Evolutionary conservation across 768 basidiomycete species (phyloP).

Genomic region (Kwoniella mangroviensis): DNA sequence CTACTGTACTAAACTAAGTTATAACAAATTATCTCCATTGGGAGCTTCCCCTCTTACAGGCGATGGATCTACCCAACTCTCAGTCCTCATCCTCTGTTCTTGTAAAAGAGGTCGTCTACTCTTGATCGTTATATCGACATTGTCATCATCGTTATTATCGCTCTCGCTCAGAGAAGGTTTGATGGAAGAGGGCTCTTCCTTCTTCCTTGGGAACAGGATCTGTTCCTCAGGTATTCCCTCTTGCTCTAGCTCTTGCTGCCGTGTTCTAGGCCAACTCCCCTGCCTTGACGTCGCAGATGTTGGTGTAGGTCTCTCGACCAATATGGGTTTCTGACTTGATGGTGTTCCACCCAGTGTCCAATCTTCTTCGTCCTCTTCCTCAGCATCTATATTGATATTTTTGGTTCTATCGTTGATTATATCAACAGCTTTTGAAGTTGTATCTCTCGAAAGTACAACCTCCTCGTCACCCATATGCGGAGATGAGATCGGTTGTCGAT

Average conservation of each 20-base stretch:
- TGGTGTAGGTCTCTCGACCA: slow-evolving; percentile 15
- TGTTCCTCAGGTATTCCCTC: not conserved
- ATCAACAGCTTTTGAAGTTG: slow-evolving; percentile 22
- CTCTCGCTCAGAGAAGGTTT: not conserved
- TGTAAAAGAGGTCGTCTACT: slow-evolving; percentile 1
- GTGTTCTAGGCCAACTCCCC: not conserved
- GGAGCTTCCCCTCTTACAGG: slow-evolving; percentile 27
- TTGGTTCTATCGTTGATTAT: slow-evolving; percentile 5
- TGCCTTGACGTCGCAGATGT: not conserved
- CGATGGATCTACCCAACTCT: slow-evolving; percentile 28
- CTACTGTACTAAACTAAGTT: not conserved
- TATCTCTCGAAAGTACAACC: slow-evolving; percentile 18
- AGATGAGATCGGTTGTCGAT: slow-evolving; percentile 2
- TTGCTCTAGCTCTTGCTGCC: not conserved
- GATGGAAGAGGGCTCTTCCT: not conserved
- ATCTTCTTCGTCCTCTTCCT: slow-evolving; percentile 15
- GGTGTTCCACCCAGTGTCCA: slow-evolving; percentile 20
- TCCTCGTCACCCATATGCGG: not conserved
- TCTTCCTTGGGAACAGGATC: too few species aligned
- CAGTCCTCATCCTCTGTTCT: slow-evolving; percentile 15
- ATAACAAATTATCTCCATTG: slow-evolving; percentile 30
- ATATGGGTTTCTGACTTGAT: slow-evolving; percentile 10
- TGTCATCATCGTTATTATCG: not conserved
- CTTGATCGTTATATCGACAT: not conserved
- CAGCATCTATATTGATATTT: not conserved